Evolutionary conservation across 2,329 filamentous ascomycete species (phyloP).

Genomic region (Parastagonospora avenae): DNA sequence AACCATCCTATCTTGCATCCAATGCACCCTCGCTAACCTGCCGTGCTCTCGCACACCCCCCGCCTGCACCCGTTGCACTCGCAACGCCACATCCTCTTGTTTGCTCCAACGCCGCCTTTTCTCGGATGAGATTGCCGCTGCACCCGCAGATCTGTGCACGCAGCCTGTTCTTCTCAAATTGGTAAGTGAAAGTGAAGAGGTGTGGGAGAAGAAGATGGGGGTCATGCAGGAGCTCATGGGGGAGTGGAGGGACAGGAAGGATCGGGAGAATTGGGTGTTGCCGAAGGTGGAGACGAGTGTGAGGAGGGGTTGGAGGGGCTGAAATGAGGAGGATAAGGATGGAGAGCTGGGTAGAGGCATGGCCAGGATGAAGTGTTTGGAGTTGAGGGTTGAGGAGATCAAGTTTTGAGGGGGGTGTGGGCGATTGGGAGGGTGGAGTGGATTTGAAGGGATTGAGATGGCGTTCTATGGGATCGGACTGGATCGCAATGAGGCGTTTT

Average conservation of each 20-base stretch:
- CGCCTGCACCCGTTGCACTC: conserved; percentile 32
- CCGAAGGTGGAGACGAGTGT: conserved; percentile 11
- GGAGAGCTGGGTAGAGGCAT: conserved; percentile 14
- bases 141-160: not conserved
- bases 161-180: conserved; percentile 25
- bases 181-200: conserved; percentile 13
- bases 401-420: too few relatives aligned
- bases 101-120: conserved; percentile 29
- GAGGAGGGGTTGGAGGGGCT: conserved; percentile 6
- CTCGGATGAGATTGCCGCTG: conserved; percentile 11
- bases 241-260: conserved; percentile 15
- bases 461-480: not conserved
- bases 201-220: conserved; percentile 21
- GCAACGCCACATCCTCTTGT: conserved; percentile 21
- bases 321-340: not conserved
- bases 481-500: too few relatives aligned
- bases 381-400: not conserved
- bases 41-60: conserved; percentile 38
- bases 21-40: conserved; percentile 32
- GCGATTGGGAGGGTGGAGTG: not conserved
- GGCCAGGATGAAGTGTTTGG: conserved; percentile 4
- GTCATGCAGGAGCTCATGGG: conserved; percentile 11
- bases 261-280: conserved; percentile 35
- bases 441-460: too few relatives aligned
- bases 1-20: conserved; percentile 34